A percentile compares a stretch with the other conserved stretches of the same genome.
Conservation (phyloP, 768 basidiomycete species). For the Boletellus sp. region DNA sequence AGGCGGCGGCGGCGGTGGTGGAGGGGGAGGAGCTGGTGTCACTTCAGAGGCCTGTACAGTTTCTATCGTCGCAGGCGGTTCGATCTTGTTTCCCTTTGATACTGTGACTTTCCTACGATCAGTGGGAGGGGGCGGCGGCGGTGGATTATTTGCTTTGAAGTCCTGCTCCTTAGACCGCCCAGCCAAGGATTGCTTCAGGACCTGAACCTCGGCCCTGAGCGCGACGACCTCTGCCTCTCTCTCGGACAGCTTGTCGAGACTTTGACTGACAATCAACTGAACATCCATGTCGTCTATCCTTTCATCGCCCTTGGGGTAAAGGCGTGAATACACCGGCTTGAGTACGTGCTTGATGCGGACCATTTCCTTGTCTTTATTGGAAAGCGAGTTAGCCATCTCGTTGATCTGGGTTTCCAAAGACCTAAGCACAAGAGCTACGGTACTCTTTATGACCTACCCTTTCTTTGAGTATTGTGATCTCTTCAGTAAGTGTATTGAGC, state of each 20-base stretch:
- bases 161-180: constrained; percentile 61
- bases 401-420: constrained; percentile 38
- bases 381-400: constrained; percentile 46
- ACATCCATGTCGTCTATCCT: constrained; percentile 57
- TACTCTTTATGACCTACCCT: constrained; percentile 44
- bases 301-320: constrained; percentile 49
- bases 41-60: constrained; percentile 5
- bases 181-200: constrained; percentile 48
- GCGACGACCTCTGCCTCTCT: constrained; percentile 63
- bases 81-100: constrained; percentile 7
- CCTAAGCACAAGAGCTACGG: neutral
- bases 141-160: constrained; percentile 63
- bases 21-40: constrained; percentile 19
- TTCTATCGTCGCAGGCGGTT: constrained; percentile 10
- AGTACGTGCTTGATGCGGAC: constrained; percentile 79
- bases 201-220: constrained; percentile 48
- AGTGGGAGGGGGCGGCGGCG: constrained; percentile 56
- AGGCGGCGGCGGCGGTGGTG: constrained; percentile 21
- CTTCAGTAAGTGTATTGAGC: constrained; percentile 69
- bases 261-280: constrained; percentile 62
- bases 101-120: constrained; percentile 7
- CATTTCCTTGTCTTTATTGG: constrained; percentile 68
- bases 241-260: constrained; percentile 63
- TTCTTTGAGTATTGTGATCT: constrained; percentile 65
- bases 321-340: constrained; percentile 82